Conservation (phyloP, 2,329 filamentous ascomycete genomes). For the Aspergillus sp. region DNA sequence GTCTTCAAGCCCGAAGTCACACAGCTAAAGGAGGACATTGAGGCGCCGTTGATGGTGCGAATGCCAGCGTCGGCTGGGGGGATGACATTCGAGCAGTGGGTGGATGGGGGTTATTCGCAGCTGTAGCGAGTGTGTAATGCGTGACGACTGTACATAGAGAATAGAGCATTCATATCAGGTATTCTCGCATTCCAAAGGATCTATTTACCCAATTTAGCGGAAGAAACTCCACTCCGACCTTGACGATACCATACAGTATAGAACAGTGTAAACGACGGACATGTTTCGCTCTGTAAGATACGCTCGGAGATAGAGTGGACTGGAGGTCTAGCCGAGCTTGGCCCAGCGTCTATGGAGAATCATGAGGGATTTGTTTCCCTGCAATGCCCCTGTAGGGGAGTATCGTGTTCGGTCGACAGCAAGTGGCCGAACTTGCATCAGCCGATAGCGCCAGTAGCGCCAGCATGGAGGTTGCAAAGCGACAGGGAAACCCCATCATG, state of each 20-base stretch:
- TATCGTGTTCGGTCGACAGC: no score
- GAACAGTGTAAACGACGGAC: no score
- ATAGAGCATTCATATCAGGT: neutral
- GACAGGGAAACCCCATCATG: neutral
- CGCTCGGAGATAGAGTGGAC: neutral
- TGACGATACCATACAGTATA: no score
- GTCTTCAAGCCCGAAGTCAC: neutral
- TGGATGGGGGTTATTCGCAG: neutral
- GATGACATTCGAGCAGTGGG: neutral
- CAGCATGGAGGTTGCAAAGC: neutral
- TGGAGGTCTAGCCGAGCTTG: neutral
- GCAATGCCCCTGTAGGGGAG: neutral
- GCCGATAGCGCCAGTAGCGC: neutral
- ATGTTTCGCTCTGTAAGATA: no score
- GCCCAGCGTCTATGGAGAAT: neutral
- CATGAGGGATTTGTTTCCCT: neutral
- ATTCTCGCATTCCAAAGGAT: no score
- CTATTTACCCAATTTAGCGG: no score
- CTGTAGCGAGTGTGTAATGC: neutral
- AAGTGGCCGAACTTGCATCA: no score
- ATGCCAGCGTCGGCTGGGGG: slow-evolving; percentile 30
- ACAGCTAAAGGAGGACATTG: slow-evolving; percentile 31
- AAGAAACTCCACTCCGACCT: no score
- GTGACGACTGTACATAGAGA: neutral
- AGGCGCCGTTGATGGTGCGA: slow-evolving; percentile 45